Evolutionary conservation across 768 basidiomycete species (phyloP), one percentile per base, ranked within the genome.

Genomic region (Termitomyces titanicus): DNA sequence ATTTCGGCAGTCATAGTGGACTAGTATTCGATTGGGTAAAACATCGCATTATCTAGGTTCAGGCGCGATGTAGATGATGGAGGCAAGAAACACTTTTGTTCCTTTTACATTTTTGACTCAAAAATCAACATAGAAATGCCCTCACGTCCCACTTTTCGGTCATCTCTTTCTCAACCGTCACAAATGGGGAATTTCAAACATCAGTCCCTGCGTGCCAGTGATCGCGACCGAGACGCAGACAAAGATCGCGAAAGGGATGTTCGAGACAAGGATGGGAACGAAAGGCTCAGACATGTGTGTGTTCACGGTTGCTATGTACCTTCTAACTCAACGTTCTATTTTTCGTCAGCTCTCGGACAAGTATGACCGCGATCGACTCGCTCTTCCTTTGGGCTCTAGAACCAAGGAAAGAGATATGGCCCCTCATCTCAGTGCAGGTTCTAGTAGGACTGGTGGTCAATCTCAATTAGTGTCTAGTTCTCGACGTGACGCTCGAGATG

Each of bases 151-250:
- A 78, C 84, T 7, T 92, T 91, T 65, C 83, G 89, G 29, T 79
- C 89, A 12, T 76, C 82, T 13, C 74, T 88, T 47, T 81, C 88
- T 24, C 91, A 94, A 63, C 89, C 90, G 25, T 90, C 92, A 34
- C 91, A 93, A 72, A 94, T 94, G 92, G 92, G 92, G 46, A 92
- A 92, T 66, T 94, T 94, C 70, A 89, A 91, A 66, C 92, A 93
- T 64, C 92, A 94, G 61, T 90, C 91, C 11, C 71, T 87, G 62
- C 88, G 89, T 51, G 74, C 81, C 15, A 77, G 73, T 40, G 88
- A 89, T 67, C 80, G 85, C 37, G 79, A 79, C 57, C 68, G 60
- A 38, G 60, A 61, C 39, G 66, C 68, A 8, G 85, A 79, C 51
- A 76, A 77, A 38, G 80, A 81, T 53, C 72, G 80, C 22, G 82